A percentile compares a stretch with the other conserved stretches of the same genome.
These are phyloP conservation scores for Monoraphidium neglectum DNA, from an alignment of 139 green algal species.

Conservation along the genomic window DNA sequence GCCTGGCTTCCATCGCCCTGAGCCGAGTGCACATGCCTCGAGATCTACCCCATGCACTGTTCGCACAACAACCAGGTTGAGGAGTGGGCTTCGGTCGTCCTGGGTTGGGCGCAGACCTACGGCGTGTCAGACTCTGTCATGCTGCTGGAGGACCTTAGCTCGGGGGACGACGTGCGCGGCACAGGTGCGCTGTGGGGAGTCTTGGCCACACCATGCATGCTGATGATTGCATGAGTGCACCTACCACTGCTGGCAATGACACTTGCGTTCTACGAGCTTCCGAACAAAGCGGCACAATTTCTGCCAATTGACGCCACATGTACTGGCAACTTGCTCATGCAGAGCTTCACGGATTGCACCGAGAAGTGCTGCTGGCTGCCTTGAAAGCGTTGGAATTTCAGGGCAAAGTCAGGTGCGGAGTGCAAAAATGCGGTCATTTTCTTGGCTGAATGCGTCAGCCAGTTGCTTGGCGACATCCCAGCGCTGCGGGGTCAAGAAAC, in stretches of 20 bases:
- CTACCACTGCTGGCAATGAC: background rate
- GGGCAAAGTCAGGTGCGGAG: conserved; percentile 58
- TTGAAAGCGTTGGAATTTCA: conserved; percentile 62
- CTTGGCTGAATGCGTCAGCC: background rate
- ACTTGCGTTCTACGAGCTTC: background rate
- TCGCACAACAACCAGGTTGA: background rate
- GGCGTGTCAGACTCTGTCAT: conserved; percentile 67
- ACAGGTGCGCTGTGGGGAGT: conserved; percentile 41
- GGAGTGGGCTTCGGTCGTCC: conserved; percentile 11
- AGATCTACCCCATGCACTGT: background rate
- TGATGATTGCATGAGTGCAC: background rate
- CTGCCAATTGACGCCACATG: background rate
- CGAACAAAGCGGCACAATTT: background rate
- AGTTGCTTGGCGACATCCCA: background rate
- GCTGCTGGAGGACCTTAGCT: conserved; percentile 53
- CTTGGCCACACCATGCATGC: background rate
- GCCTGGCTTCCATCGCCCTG: background rate
- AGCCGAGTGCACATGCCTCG: background rate
- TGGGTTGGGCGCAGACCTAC: conserved; percentile 53
- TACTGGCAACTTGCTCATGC: background rate
- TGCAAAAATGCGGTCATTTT: background rate
- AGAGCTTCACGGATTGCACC: conserved; percentile 61
- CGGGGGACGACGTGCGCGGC: conserved; percentile 56
- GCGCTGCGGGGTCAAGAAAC: background rate
- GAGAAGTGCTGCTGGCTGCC: conserved; percentile 56